Base-by-base conservation (phyloP, 345 rosid genomes). In the Carallia pectinifolia region DNA sequence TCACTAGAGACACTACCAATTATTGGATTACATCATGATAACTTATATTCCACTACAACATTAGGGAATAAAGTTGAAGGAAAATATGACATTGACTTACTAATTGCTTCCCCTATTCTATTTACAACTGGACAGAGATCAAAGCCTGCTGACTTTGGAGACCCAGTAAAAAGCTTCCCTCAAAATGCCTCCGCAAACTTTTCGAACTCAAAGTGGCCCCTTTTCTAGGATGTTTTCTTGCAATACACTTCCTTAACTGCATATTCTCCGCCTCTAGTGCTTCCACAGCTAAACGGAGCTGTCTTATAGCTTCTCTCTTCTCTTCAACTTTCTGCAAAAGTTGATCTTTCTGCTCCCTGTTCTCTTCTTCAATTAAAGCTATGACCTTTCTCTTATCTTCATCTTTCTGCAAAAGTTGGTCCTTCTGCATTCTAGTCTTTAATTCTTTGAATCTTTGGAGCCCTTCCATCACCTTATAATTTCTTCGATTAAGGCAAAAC, bases 381-480 rank as follows among this genome's bases (percentile, higher is more conserved):
- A 90, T 91, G 19, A 78, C 98, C 64, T 88, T 91, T 67, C 88
- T 82, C 81, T 93, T 93, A 80, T 91, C 92, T 70, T 85, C 93
- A 76, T 89, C 94, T 74, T 89, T 88, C 76, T 85, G 80, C 71
- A 79, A 53, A 61, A 87, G 76, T 31, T 73, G 77, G 37, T 74
- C 85, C 74, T 73, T 72, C 34, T 84, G 77, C 59, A 74, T 55
- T 65, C 17, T 65, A 23, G 64, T 65, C 74, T 77, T 84, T 84
- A 23, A 23, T 71, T 74, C 38, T 23, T 62, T 75, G 6, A 90
- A 81, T 55, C 60, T 79, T 76, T 77, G 83, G 8, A 87, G 53
- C 69, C 88, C 87, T 71, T 82, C 91, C 78, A 53, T 83, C 79
- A 90, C 77, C 69, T 83, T 74, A 36, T 69, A 76, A 80, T 52